Percentiles rank a stretch among this genome's conserved stretches.
phyloP scores from a whole-genome alignment of 345 rosid genomes.

The Pistacia integerrima region DNA sequence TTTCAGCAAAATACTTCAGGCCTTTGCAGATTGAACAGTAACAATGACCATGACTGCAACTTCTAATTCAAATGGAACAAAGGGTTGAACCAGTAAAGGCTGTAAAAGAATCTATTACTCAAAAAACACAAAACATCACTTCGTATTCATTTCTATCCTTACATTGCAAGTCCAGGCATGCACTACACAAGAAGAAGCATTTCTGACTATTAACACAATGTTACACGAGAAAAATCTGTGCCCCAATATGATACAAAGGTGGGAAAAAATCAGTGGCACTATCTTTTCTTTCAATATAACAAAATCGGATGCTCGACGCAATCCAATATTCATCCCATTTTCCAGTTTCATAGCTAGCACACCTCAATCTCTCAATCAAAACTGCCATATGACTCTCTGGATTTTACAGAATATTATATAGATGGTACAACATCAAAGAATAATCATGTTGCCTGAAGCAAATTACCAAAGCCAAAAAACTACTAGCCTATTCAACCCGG shows the following conservation, averaged over 20 bases:
- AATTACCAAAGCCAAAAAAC: background rate
- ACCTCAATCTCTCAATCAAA: background rate
- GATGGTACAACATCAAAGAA: background rate
- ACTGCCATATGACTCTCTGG: background rate
- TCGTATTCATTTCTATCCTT: background rate
- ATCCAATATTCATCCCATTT: background rate
- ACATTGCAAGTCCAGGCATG: background rate
- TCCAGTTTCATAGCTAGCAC: too few species aligned
- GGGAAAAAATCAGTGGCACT: conserved; percentile 7
- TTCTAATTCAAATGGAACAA: background rate
- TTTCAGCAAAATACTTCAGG: too few species aligned
- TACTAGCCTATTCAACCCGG: background rate
- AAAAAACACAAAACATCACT: background rate
- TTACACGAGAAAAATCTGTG: background rate
- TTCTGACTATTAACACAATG: background rate
- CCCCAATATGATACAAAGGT: background rate
- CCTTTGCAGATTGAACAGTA: too few species aligned
- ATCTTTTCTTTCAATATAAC: conserved; percentile 10
- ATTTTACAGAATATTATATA: background rate
- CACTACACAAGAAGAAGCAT: background rate
- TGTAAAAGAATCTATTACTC: background rate
- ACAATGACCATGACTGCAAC: background rate
- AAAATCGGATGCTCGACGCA: background rate
- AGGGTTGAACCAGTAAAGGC: background rate
- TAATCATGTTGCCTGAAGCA: background rate